Evolutionary conservation across 2,329 filamentous ascomycete genomes (phyloP).

Genomic region (Catunica adiposa): DNA sequence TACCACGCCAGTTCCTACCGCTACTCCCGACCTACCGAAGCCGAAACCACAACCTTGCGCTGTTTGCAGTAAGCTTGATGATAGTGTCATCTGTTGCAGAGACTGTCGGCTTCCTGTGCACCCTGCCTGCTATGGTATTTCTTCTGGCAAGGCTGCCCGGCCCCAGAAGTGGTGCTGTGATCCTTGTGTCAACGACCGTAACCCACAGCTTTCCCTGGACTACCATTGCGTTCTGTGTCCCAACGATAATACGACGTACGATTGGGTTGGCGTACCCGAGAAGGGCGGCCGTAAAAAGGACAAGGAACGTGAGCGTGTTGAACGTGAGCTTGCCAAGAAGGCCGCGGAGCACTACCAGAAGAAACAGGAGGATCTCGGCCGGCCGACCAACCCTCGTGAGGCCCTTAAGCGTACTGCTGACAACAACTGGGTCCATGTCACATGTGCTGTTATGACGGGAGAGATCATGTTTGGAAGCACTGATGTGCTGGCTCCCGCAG

Average conservation of each 20-base stretch:
- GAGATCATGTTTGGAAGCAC: constrained; percentile 88
- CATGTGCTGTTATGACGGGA: constrained; percentile 78
- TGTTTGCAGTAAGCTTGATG: constrained; percentile 62
- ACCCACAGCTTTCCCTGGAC: constrained; percentile 77
- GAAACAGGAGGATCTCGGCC: constrained; percentile 67
- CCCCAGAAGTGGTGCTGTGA: constrained; percentile 84
- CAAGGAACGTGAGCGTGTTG: constrained; percentile 68
- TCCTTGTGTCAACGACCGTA: constrained; percentile 88
- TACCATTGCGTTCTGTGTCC: constrained; percentile 92
- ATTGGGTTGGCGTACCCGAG: constrained; percentile 62
- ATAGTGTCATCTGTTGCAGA: constrained; percentile 60
- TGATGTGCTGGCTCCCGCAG: constrained; percentile 64
- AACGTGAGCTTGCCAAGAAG: constrained; percentile 67
- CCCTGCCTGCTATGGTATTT: constrained; percentile 77
- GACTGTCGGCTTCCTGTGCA: constrained; percentile 89
- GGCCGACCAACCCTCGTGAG: constrained; percentile 71
- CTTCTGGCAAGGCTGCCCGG: constrained; percentile 30
- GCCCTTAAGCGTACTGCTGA: constrained; percentile 84
- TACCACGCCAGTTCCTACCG: background rate
- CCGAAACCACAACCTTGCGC: constrained; percentile 68
- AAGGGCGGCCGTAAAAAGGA: constrained; percentile 58
- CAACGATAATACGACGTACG: constrained; percentile 61
- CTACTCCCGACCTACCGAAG: constrained; percentile 38
- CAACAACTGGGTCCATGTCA: constrained; percentile 97
- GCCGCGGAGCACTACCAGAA: constrained; percentile 69